phyloP scores from a whole-genome alignment of 306 rosid genomes.

The Dalbergia oliveri region DNA sequence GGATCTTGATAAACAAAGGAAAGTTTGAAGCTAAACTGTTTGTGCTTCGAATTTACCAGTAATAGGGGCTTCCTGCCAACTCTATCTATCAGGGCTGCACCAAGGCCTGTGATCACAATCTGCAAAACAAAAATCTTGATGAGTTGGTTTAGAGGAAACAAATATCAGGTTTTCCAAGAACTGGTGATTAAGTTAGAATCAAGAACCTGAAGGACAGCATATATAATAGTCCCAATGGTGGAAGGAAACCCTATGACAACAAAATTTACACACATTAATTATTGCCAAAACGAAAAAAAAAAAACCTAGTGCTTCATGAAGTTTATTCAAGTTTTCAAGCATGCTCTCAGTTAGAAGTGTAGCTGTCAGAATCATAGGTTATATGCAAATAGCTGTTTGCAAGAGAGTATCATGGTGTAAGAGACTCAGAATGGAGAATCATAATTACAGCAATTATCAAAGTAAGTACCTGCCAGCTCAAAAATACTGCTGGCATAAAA shows the following conservation, averaged over 20 bases:
- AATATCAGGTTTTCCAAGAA: conserved; percentile 3
- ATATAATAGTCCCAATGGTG: conserved; percentile 63
- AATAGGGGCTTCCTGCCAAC: conserved; percentile 89
- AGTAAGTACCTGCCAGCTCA: conserved; percentile 74
- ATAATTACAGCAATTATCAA: not conserved
- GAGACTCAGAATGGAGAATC: not conserved
- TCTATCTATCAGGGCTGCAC: conserved; percentile 71
- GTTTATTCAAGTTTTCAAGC: not conserved
- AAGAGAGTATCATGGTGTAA: conserved; percentile 14
- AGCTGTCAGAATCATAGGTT: not conserved
- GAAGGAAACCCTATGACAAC: conserved; percentile 71
- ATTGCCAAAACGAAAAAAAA: conserved; percentile 26
- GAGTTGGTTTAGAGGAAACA: conserved; percentile 13
- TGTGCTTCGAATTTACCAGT: conserved; percentile 57
- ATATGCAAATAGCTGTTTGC: conserved; percentile 10
- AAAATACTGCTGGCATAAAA: conserved; percentile 83
- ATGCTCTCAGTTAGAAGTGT: conserved; percentile 11
- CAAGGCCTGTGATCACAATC: conserved; percentile 73
- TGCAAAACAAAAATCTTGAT: conserved; percentile 43
- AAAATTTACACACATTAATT: not conserved
- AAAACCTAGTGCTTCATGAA: conserved; percentile 30
- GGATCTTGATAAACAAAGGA: conserved; percentile 1
- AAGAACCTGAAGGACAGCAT: conserved; percentile 80
- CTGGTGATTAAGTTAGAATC: conserved; percentile 19
- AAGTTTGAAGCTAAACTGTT: conserved; percentile 17